A percentile compares a stretch with the other conserved stretches of the same genome.
phyloP scores from a whole-genome alignment of 2,329 filamentous ascomycete genomes.

The Colletotrichum tofieldiae region DNA sequence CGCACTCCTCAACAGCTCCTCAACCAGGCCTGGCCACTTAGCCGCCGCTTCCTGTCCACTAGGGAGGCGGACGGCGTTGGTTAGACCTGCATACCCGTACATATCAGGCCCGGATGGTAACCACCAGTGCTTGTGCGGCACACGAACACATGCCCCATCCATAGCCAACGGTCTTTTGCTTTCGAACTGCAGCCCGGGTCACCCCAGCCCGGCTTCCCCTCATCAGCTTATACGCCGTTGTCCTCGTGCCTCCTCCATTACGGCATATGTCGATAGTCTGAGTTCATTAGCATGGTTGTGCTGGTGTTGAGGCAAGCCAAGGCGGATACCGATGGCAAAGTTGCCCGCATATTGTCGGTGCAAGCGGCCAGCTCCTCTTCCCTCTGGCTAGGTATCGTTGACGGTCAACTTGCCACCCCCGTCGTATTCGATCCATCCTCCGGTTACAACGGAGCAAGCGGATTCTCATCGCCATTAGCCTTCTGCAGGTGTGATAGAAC shows the following conservation, averaged over 20 bases:
- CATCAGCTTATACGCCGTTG: constrained; percentile 18
- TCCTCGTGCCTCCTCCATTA: constrained; percentile 35
- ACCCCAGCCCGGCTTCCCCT: constrained; percentile 14
- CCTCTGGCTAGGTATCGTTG: constrained; percentile 4
- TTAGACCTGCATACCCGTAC: constrained; percentile 37
- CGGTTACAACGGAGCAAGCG: background rate
- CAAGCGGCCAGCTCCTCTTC: constrained; percentile 16
- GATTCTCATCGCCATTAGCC: background rate
- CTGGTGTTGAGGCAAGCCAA: constrained; percentile 39
- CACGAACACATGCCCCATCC: constrained; percentile 32
- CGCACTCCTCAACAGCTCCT: constrained; percentile 27
- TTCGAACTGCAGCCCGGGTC: constrained; percentile 7
- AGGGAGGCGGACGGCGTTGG: constrained; percentile 19
- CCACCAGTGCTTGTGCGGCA: constrained; percentile 25
- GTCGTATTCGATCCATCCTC: background rate
- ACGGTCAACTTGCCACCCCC: constrained; percentile 13
- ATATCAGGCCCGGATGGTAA: constrained; percentile 13
- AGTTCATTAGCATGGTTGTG: constrained; percentile 34
- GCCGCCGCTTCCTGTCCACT: constrained; percentile 4
- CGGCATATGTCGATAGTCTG: constrained; percentile 29
- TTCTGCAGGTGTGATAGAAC: background rate
- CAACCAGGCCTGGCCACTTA: constrained; percentile 13
- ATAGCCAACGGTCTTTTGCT: constrained; percentile 2
- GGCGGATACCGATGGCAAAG: constrained; percentile 30
- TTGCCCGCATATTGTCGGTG: constrained; percentile 36